Conservation (phyloP, 202 grass and related monocot species). For the Eragrostis tef region DNA sequence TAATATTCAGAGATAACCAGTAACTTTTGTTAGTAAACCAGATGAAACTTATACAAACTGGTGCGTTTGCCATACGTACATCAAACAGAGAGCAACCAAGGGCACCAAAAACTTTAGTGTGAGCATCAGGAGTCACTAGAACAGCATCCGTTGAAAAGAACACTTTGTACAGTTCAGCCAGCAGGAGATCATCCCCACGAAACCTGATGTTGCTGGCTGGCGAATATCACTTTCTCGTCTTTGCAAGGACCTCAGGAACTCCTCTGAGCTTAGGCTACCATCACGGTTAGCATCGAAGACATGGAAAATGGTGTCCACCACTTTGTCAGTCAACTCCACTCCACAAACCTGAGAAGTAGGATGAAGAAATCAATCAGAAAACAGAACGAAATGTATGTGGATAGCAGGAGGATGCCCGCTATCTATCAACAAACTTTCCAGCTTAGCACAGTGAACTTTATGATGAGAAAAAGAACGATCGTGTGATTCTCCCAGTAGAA, state of each 20-base stretch:
- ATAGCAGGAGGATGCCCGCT: not conserved
- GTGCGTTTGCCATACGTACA: constrained; percentile 27
- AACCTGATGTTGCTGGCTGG: constrained; percentile 59
- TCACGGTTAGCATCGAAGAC: constrained; percentile 82
- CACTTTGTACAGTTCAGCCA: constrained; percentile 74
- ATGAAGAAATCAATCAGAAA: constrained; percentile 20
- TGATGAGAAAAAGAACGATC: not conserved
- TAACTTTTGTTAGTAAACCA: not conserved
- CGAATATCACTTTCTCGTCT: constrained; percentile 66
- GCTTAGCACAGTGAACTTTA: not conserved
- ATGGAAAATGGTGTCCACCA: constrained; percentile 83
- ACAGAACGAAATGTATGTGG: not conserved
- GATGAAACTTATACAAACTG: not conserved
- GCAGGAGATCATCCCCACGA: constrained; percentile 65
- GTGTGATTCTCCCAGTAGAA: not conserved
- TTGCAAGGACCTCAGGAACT: constrained; percentile 88
- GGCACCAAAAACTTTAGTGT: constrained; percentile 2
- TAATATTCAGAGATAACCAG: not conserved
- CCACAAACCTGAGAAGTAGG: constrained; percentile 72
- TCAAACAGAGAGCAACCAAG: constrained; percentile 33
- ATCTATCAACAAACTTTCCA: constrained; percentile 2
- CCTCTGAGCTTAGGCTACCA: constrained; percentile 75
- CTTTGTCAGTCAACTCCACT: constrained; percentile 72
- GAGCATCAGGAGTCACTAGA: constrained; percentile 32
- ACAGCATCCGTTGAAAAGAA: constrained; percentile 51